These are phyloP conservation scores for Curvularia spicifera DNA, from an alignment of 2,329 filamentous ascomycete genomes.

Conservation along the genomic window DNA sequence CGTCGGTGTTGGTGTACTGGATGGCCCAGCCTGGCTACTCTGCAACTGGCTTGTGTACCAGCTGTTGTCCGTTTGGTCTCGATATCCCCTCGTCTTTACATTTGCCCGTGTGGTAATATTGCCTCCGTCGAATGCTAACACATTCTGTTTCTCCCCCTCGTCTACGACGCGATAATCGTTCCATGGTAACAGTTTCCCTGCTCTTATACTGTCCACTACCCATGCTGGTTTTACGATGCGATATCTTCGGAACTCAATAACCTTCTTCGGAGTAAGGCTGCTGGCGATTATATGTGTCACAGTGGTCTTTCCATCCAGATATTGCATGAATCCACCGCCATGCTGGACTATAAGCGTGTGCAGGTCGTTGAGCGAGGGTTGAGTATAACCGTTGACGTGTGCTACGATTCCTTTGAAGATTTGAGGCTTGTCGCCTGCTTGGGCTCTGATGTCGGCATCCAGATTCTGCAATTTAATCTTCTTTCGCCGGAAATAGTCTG, in stretches of 20 bases:
- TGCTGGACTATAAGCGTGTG: slow-evolving; percentile 87
- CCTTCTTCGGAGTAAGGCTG: slow-evolving; percentile 88
- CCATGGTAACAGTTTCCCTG: slow-evolving; percentile 85
- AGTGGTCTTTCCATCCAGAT: slow-evolving; percentile 90
- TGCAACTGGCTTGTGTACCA: slow-evolving; percentile 81
- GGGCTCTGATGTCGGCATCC: slow-evolving; percentile 78
- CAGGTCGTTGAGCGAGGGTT: slow-evolving; percentile 87
- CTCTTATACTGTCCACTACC: slow-evolving; percentile 87
- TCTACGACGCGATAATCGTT: slow-evolving; percentile 82
- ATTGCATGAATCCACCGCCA: slow-evolving; percentile 95
- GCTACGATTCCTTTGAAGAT: slow-evolving; percentile 92
- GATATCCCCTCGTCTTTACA: slow-evolving; percentile 69
- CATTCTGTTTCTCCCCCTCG: slow-evolving; percentile 81
- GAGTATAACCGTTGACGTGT: slow-evolving; percentile 94
- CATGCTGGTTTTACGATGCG: slow-evolving; percentile 93
- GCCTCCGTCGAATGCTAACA: slow-evolving; percentile 69
- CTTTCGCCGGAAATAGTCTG: slow-evolving; percentile 92
- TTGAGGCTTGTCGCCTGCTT: slow-evolving; percentile 72
- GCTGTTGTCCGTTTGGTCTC: slow-evolving; percentile 79
- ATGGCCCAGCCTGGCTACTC: slow-evolving; percentile 30
- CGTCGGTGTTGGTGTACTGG: slow-evolving; percentile 38
- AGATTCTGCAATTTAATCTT: slow-evolving; percentile 97
- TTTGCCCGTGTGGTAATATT: slow-evolving; percentile 71
- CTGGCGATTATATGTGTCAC: slow-evolving; percentile 96
- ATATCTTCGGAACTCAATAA: slow-evolving; percentile 84